phyloP scores from a whole-genome alignment of 2,329 filamentous ascomycete species.

The Cladosporium oxysporum region DNA sequence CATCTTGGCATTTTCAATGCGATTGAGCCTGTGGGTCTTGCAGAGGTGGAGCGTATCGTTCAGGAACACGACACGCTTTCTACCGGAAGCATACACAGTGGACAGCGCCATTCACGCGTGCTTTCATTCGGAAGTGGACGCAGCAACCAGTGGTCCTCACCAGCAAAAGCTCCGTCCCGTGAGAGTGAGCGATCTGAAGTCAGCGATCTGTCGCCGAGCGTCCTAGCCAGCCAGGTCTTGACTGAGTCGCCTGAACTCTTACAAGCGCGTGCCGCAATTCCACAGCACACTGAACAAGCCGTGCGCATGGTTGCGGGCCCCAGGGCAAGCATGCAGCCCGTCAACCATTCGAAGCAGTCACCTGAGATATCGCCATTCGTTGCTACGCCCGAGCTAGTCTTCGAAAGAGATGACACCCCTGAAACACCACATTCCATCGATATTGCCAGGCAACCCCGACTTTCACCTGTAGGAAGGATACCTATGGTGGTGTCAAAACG shows the following conservation, averaged over 20 bases:
- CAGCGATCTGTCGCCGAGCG: constrained; percentile 24
- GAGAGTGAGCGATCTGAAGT: constrained; percentile 20
- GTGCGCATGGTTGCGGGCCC: constrained; percentile 22
- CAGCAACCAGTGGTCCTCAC: constrained; percentile 32
- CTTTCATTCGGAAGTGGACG: constrained; percentile 26
- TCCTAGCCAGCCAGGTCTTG: constrained; percentile 28
- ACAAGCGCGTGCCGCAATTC: constrained; percentile 26
- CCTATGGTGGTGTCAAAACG: constrained; percentile 73
- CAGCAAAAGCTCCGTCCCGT: constrained; percentile 21
- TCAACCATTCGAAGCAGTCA: neutral
- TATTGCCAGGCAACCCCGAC: constrained; percentile 41
- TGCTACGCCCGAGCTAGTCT: constrained; percentile 20
- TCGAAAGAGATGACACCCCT: constrained; percentile 34
- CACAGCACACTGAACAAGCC: constrained; percentile 27
- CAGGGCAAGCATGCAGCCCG: no score
- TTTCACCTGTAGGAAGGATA: constrained; percentile 82
- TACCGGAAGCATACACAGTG: constrained; percentile 22
- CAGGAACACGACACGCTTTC: constrained; percentile 39
- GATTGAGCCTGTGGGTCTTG: constrained; percentile 45
- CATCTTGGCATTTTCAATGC: constrained; percentile 60
- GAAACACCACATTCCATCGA: constrained; percentile 26
- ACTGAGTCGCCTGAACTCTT: constrained; percentile 31
- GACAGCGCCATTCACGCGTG: constrained; percentile 29
- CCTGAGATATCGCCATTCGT: constrained; percentile 1
- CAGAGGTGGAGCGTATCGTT: constrained; percentile 47